Conservation (phyloP, 805 yeast species). For the Candida verbasci region DNA sequence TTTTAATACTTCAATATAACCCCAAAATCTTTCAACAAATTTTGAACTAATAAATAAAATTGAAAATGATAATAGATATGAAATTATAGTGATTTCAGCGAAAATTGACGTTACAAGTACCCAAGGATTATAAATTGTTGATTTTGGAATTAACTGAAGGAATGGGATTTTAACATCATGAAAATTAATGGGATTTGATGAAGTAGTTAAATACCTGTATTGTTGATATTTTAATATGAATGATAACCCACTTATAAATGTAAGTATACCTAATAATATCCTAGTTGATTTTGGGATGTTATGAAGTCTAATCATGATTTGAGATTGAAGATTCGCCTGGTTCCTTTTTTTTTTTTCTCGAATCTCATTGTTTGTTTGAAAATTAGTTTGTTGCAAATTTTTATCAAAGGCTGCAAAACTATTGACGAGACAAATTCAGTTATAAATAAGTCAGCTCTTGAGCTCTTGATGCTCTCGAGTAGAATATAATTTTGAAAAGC, state of each 20-base stretch:
- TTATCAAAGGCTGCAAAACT: no score
- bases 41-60: slow-evolving; percentile 38
- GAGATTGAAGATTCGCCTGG: no score
- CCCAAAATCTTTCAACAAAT: slow-evolving; percentile 53
- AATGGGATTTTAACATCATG: slow-evolving; percentile 48
- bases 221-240: slow-evolving; percentile 37
- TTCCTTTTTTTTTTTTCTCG: no score
- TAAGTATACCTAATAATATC: slow-evolving; percentile 36
- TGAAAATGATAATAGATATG: slow-evolving; percentile 36
- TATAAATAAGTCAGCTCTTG: no score
- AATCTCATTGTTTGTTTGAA: no score
- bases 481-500: no score
- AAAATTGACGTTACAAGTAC: slow-evolving; percentile 60
- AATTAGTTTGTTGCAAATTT: no score
- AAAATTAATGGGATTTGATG: slow-evolving; percentile 15
- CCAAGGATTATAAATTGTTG: slow-evolving; percentile 57
- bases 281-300: slow-evolving; percentile 46
- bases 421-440: no score
- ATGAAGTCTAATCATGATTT: slow-evolving; percentile 10
- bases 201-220: slow-evolving; percentile 16
- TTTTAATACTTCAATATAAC: slow-evolving; percentile 42
- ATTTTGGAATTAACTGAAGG: slow-evolving; percentile 61
- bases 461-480: no score
- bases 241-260: slow-evolving; percentile 36
- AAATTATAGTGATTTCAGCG: slow-evolving; percentile 50